Conservation (phyloP, 768 basidiomycete genomes). For the Suillus lakei region DNA sequence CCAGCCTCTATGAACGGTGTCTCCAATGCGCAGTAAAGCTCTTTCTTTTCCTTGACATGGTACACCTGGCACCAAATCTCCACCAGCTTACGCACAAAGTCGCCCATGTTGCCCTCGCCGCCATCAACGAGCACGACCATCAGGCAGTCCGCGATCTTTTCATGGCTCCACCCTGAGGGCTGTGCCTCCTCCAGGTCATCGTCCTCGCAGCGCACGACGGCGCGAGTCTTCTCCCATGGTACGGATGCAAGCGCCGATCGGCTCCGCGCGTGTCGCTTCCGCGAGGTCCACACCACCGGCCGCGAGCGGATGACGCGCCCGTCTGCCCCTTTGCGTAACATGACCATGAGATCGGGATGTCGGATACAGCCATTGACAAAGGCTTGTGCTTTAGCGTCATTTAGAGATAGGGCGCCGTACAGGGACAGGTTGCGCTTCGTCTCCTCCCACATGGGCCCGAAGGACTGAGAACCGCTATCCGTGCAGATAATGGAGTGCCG, state of each 20-base stretch:
- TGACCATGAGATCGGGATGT: constrained; percentile 36
- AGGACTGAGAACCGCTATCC: constrained; percentile 12
- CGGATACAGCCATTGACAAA: constrained; percentile 38
- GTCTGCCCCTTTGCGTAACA: constrained; percentile 34
- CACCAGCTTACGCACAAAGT: constrained; percentile 34
- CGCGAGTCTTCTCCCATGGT: constrained; percentile 28
- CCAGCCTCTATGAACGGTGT: constrained; percentile 26
- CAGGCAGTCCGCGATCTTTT: constrained; percentile 31
- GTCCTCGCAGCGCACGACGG: constrained; percentile 24
- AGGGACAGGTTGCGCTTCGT: constrained; percentile 30
- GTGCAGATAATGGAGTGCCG: constrained; percentile 28
- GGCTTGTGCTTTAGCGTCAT: constrained; percentile 30
- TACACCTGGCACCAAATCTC: constrained; percentile 34
- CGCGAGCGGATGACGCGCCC: constrained; percentile 32
- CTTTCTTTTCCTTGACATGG: constrained; percentile 21
- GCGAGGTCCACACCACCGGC: constrained; percentile 31
- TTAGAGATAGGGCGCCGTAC: constrained; percentile 31
- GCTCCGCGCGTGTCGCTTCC: constrained; percentile 31
- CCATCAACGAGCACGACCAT: constrained; percentile 35
- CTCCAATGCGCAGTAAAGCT: constrained; percentile 26
- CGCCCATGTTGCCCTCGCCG: constrained; percentile 30
- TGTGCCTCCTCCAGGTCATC: constrained; percentile 29
- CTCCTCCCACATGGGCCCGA: constrained; percentile 34
- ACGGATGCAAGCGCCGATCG: constrained; percentile 27
- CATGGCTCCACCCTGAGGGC: constrained; percentile 20